Base-by-base conservation (phyloP, 208 protist species). In the Borovskyia barvae region DNA sequence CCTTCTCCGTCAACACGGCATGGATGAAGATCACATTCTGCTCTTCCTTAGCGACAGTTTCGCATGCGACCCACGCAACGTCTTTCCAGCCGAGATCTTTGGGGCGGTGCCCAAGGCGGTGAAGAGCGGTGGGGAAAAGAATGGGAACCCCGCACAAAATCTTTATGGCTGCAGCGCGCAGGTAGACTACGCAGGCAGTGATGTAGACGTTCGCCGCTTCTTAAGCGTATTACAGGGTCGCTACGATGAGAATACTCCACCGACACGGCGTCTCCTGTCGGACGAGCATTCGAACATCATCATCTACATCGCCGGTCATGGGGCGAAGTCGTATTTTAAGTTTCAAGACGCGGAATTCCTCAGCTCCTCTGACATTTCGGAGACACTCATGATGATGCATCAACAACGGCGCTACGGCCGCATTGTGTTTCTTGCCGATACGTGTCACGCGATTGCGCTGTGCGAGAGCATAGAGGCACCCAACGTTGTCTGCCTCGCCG, bases 11-110 rank as follows among this genome's bases (percentile, higher is more conserved):
- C 66, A 90, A 39, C 75, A 98, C 50, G 97, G 97, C 60, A 97
- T 98, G 46, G 95, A 97, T 30, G 95, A 98, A 52, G 87, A 85
- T 33, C 79, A 95, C 48, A 98, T 99, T 59, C 80, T 99, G 29
- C 71, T 99, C 32, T 98, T 99, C 81, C 66, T 99, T n/a, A 87
- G 93, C n/a, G 97, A 99, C 69, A 97, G 97, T 72, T 95, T 98
- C 64, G 95, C 97, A 9, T 99, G 98, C 70, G 98, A 99, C 64
- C 72, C 97, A 20, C 82, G 97, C n/a, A 99, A 99, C 58, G 63
- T 79, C n/a, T 90, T 87, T 48, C 93, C 71, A 49, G 82, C 72
- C 0, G 68, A 74, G 24, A 66, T 98, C 9, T 92, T 91, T 47
- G 87, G 72, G 46, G 64, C 56, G 37, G 32, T 42, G 58, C 20